Evolutionary conservation across 2,329 filamentous ascomycete genomes (phyloP).

Genomic region (Cladophialophora immunda): DNA sequence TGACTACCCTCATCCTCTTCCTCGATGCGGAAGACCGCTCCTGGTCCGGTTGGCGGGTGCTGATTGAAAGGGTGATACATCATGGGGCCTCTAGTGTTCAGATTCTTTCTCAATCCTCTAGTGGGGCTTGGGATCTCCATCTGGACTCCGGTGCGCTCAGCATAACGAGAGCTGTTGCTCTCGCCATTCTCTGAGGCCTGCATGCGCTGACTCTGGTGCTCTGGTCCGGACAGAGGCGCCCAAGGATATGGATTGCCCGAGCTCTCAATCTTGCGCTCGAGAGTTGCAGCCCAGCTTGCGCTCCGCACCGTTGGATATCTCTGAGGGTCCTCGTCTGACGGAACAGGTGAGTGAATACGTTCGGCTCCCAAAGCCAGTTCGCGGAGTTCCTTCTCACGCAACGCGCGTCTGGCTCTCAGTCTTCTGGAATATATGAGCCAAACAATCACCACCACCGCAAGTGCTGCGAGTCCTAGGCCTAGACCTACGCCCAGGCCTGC

Average conservation of each 20-base stretch:
- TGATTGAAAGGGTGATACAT: slow-evolving; percentile 29
- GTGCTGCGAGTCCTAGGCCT: slow-evolving; percentile 67
- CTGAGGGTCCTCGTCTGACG: slow-evolving; percentile 14
- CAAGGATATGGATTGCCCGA: slow-evolving; percentile 43
- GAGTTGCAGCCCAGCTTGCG: slow-evolving; percentile 39
- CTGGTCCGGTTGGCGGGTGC: slow-evolving; percentile 32
- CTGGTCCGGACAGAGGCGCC: slow-evolving; percentile 39
- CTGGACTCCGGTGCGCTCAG: slow-evolving; percentile 54
- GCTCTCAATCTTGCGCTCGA: slow-evolving; percentile 39
- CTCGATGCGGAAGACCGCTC: slow-evolving; percentile 39
- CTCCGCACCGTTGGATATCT: slow-evolving; percentile 30
- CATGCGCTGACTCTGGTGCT: slow-evolving; percentile 31
- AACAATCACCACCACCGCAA: slow-evolving; percentile 58
- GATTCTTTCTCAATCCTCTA: slow-evolving; percentile 49
- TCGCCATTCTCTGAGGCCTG: slow-evolving; percentile 18
- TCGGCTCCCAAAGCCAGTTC: slow-evolving; percentile 62
- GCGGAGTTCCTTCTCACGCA: slow-evolving; percentile 64
- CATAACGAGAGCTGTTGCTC: slow-evolving; percentile 44
- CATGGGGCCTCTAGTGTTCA: slow-evolving; percentile 51
- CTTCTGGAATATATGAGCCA: slow-evolving; percentile 62
- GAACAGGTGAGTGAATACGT: slow-evolving; percentile 54
- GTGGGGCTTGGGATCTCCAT: slow-evolving; percentile 52
- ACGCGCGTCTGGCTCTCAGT: slow-evolving; percentile 50
- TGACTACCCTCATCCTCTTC: slow-evolving; percentile 41
- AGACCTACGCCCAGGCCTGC: slow-evolving; percentile 72